phyloP scores from a whole-genome alignment of 140 eudicot genomes.

The Erigeron philadelphicus region DNA sequence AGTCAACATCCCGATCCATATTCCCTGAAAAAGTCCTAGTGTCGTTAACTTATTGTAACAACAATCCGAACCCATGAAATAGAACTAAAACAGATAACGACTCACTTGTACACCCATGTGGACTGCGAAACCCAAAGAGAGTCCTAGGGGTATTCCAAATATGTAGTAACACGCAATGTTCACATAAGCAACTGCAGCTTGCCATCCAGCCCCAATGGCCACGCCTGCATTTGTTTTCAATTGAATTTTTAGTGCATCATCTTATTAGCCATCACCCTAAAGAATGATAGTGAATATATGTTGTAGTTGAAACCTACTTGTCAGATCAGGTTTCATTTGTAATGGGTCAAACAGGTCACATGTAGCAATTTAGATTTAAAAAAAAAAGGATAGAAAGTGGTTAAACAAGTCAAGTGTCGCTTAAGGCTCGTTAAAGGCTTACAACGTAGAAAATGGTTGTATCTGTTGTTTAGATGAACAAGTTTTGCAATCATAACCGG shows the following conservation, averaged over 20 bases:
- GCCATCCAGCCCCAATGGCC: slow-evolving; percentile 80
- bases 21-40: slow-evolving; percentile 32
- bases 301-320: not conserved
- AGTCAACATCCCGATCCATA: slow-evolving; percentile 42
- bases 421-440: no score
- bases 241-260: not conserved
- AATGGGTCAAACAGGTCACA: not conserved
- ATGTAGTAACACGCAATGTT: slow-evolving; percentile 52
- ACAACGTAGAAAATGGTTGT: no score
- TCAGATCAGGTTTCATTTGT: not conserved
- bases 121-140: slow-evolving; percentile 39
- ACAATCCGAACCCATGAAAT: no score
- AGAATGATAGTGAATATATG: not conserved
- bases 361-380: not conserved
- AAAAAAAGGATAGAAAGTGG: not conserved
- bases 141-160: slow-evolving; percentile 56
- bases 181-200: slow-evolving; percentile 52
- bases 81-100: not conserved
- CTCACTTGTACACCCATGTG: slow-evolving; percentile 44
- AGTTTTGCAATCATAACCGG: not conserved
- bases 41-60: not conserved
- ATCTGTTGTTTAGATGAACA: no score
- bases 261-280: not conserved
- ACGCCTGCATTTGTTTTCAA: slow-evolving; percentile 39
- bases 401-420: not conserved